phyloP scores from a whole-genome alignment of 129 eudicot genomes.

The Daucus carota region DH1_v3.0 NC_030381.2:26114001-26114500 shows the following conservation, averaged over 20 bases:
- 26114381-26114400: neutral
- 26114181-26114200: too few species aligned
- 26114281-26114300: conserved; percentile 71
- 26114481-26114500: too few species aligned
- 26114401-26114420: too few species aligned
- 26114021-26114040: too few species aligned
- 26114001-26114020: too few species aligned
- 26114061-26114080: neutral
- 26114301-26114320: conserved; percentile 71
- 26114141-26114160: neutral
- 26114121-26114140: neutral
- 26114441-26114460: too few species aligned
- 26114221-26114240: neutral
- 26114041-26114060: neutral
- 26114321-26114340: conserved; percentile 61
- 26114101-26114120: too few species aligned
- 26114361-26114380: neutral
- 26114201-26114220: too few species aligned
- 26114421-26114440: too few species aligned
- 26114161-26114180: too few species aligned
- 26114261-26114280: conserved; percentile 69
- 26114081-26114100: neutral
- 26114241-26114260: conserved; percentile 67
- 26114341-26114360: neutral
- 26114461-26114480: too few species aligned